Conservation (phyloP, 2,329 filamentous ascomycete genomes). For the Sordariomycetes sp. region DNA sequence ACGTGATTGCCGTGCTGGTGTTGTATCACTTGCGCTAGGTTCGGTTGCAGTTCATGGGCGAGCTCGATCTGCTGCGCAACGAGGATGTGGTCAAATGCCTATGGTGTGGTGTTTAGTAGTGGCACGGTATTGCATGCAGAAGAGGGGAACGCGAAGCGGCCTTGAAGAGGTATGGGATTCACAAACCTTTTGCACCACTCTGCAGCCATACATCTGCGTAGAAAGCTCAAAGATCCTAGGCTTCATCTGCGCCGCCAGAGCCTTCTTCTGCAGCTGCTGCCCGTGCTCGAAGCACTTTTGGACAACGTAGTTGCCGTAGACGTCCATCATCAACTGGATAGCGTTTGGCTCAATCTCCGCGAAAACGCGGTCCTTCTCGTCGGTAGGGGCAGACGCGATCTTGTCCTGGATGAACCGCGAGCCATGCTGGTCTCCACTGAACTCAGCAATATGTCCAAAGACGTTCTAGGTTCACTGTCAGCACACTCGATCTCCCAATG, state of each 20-base stretch:
- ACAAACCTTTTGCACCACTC: slow-evolving; percentile 83
- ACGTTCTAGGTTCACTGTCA: slow-evolving; percentile 45
- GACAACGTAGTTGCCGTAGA: slow-evolving; percentile 97
- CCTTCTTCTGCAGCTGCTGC: slow-evolving; percentile 83
- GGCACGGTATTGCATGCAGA: background rate
- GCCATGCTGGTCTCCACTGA: slow-evolving; percentile 89
- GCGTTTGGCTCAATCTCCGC: slow-evolving; percentile 74
- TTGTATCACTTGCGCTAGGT: slow-evolving; percentile 65
- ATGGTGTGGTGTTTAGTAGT: background rate
- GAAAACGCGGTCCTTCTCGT: slow-evolving; percentile 89
- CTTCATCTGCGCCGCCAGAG: slow-evolving; percentile 76
- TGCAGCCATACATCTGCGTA: slow-evolving; percentile 81
- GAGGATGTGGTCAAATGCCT: slow-evolving; percentile 82
- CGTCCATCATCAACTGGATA: slow-evolving; percentile 83
- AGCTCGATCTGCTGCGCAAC: slow-evolving; percentile 82
- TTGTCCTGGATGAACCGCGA: slow-evolving; percentile 94
- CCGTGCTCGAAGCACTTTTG: slow-evolving; percentile 97
- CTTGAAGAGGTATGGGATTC: background rate
- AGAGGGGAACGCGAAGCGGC: background rate
- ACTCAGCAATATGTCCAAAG: slow-evolving; percentile 78
- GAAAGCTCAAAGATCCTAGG: slow-evolving; percentile 71
- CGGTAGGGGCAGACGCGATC: slow-evolving; percentile 82
- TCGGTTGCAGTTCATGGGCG: slow-evolving; percentile 66
- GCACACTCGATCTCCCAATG: background rate
- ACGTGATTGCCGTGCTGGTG: slow-evolving; percentile 95